Evolutionary conservation across 116 monocot species (phyloP), one percentile per base, ranked within the genome.

Genomic region (Cymodocea nodosa): DNA sequence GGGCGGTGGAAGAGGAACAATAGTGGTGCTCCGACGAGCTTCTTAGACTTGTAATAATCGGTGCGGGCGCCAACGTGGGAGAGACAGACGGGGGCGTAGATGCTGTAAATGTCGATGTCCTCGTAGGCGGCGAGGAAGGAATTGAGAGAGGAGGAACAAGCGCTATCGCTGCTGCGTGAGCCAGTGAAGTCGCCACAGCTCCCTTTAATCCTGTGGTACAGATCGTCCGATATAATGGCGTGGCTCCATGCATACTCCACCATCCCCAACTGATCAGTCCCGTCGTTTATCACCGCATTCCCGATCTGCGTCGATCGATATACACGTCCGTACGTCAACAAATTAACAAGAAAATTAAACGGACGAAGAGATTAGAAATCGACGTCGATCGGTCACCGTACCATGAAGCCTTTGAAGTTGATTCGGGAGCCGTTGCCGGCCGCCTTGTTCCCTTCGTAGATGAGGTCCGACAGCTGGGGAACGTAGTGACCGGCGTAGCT

Each of bases 401-500:
- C 93, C 93, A 88, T 85, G 65, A 93, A 72, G 23, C 93, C 93
- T 72, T 85, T 93, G 70, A 93, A 62, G 23, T 85, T 88, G 55
- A 93, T 83, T 37, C 61, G 64, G 1, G 74, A 70, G 40, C 68
- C 77, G 23, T 76, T 74, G 59, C 40, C 71, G 9, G 73, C 77
- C 16, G 37, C 54, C 53, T 77, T 86, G 80, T 94, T 94, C 35
- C 77, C 75, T 53, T 87, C 81, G 54, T 79, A 79, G 58, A 93
- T 85, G 51, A 79, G 75, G 56, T 83, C 75, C 4, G 93, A 79
- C 24, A 93, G 83, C 75, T 93, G 93, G 5, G 93, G 88, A 30
- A 85, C 88, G 72, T 88, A 93, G 67, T 93, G 93, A 16, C 94
- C 91, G 4, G 87, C 91, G 50, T 91, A 91, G 75, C 91, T 91